phyloP scores from a whole-genome alignment of 2,329 filamentous ascomycete genomes.

The Cryoendolithus antarcticus region DNA sequence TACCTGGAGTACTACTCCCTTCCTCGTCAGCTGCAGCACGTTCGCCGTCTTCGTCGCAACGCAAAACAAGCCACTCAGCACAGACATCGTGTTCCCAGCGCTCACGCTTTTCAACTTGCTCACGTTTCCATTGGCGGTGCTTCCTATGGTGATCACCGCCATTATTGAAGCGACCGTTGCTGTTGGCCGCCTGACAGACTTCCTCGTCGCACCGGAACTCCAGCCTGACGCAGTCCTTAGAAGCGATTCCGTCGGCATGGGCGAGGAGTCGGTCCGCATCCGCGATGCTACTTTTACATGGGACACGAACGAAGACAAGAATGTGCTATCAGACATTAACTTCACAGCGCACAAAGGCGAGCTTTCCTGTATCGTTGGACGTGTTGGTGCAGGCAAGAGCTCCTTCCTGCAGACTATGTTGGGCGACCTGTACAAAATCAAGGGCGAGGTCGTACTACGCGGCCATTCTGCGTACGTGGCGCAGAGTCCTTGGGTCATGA shows the following conservation, averaged over 20 bases:
- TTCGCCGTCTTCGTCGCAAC: slow-evolving; percentile 91
- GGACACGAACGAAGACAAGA: slow-evolving; percentile 63
- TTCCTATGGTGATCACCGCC: slow-evolving; percentile 96
- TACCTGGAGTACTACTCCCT: slow-evolving; percentile 94
- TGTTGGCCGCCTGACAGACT: slow-evolving; percentile 71
- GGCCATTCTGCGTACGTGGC: slow-evolving; percentile 83
- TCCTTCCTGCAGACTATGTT: slow-evolving; percentile 80
- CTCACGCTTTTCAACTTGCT: slow-evolving; percentile 88
- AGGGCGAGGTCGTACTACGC: slow-evolving; percentile 69
- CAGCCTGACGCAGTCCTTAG: slow-evolving; percentile 69
- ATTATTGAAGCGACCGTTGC: slow-evolving; percentile 95
- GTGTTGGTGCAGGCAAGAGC: slow-evolving; percentile 91
- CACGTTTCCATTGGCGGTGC: slow-evolving; percentile 82
- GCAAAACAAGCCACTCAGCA: slow-evolving; percentile 67
- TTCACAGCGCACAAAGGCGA: slow-evolving; percentile 87
- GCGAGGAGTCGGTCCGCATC: slow-evolving; percentile 80
- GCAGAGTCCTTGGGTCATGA: slow-evolving; percentile 93
- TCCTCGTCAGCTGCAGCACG: slow-evolving; percentile 92
- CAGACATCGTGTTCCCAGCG: slow-evolving; percentile 91
- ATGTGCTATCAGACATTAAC: slow-evolving; percentile 68
- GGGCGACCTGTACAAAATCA: slow-evolving; percentile 81
- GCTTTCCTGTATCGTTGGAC: slow-evolving; percentile 80
- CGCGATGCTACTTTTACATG: slow-evolving; percentile 84
- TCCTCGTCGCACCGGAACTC: slow-evolving; percentile 77
- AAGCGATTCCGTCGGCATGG: slow-evolving; percentile 57